These are phyloP conservation scores for Thuja plicata DNA, from an alignment of 83 land plant species.

Conservation along the genomic window DNA sequence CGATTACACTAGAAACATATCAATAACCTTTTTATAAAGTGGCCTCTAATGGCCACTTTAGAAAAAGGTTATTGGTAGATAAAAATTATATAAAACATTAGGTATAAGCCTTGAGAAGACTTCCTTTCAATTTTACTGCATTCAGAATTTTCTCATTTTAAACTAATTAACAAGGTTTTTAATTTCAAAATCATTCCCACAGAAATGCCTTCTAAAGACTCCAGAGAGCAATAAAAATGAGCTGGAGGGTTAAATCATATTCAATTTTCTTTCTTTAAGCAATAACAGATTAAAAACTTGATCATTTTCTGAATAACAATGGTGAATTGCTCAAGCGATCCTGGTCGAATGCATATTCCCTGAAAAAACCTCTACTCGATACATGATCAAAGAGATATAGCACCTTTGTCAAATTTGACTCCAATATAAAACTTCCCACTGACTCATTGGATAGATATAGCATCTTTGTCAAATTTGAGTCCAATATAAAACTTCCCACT, in stretches of 20 bases:
- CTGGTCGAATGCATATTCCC: slow-evolving; percentile 2
- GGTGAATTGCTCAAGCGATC: background rate
- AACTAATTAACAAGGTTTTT: background rate
- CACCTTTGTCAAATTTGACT: background rate
- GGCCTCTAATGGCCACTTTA: background rate
- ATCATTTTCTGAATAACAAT: background rate
- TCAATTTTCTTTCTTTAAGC: background rate
- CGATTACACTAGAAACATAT: too few relatives aligned
- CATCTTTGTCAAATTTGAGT: background rate
- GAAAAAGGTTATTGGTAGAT: background rate
- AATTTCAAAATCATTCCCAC: background rate
- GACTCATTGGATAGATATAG: too few relatives aligned
- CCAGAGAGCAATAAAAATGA: background rate
- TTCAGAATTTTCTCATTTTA: background rate
- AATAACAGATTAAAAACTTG: background rate
- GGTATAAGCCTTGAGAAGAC: background rate
- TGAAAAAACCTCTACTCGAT: background rate
- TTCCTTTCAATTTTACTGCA: background rate
- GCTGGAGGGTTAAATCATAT: background rate
- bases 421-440: background rate
- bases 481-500: background rate
- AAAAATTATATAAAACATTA: background rate
- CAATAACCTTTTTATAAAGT: too few relatives aligned
- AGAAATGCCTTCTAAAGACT: background rate
- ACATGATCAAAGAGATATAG: background rate